phyloP scores from a whole-genome alignment of 495 filamentous ascomycete species.

The Staphylotrichum longicolle region DNA sequence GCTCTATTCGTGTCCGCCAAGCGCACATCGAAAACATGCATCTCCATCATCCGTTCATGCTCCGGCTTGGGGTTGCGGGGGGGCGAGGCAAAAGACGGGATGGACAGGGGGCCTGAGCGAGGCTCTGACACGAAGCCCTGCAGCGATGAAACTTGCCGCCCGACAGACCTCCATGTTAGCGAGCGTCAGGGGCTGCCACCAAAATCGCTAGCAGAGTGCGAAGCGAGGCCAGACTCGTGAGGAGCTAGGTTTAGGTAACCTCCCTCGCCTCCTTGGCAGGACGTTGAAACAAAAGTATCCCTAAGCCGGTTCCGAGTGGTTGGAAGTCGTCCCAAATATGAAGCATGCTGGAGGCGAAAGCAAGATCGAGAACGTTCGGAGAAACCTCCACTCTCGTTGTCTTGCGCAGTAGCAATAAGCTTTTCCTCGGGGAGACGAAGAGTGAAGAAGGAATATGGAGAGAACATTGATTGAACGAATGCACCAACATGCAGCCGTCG shows the following conservation, averaged over 20 bases:
- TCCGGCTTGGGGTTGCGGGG: slow-evolving; percentile 23
- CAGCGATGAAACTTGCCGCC: slow-evolving; percentile 25
- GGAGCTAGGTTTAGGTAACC: slow-evolving; percentile 3
- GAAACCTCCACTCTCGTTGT: too few relatives aligned
- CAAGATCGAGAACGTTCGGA: neutral
- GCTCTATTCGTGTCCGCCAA: slow-evolving; percentile 7
- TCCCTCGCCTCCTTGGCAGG: neutral
- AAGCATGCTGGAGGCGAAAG: neutral
- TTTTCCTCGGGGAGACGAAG: too few relatives aligned
- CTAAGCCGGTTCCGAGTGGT: neutral
- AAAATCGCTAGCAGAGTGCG: slow-evolving; percentile 12
- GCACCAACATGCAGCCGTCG: too few relatives aligned
- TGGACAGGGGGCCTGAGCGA: slow-evolving; percentile 22
- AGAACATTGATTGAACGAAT: too few relatives aligned
- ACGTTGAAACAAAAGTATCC: slow-evolving; percentile 14
- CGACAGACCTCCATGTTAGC: slow-evolving; percentile 18
- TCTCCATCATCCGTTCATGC: slow-evolving; percentile 27
- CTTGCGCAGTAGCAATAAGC: too few relatives aligned
- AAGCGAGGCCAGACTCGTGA: slow-evolving; percentile 12
- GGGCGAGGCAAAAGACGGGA: slow-evolving; percentile 13
- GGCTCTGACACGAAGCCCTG: slow-evolving; percentile 29
- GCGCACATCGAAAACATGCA: slow-evolving; percentile 4
- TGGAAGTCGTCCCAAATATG: neutral
- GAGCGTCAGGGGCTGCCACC: slow-evolving; percentile 1
- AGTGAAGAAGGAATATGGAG: too few relatives aligned